Percentiles rank a stretch among this genome's conserved stretches.
phyloP scores from a whole-genome alignment of 805 yeast genomes.

The Kregervanrija fluxuum region DNA sequence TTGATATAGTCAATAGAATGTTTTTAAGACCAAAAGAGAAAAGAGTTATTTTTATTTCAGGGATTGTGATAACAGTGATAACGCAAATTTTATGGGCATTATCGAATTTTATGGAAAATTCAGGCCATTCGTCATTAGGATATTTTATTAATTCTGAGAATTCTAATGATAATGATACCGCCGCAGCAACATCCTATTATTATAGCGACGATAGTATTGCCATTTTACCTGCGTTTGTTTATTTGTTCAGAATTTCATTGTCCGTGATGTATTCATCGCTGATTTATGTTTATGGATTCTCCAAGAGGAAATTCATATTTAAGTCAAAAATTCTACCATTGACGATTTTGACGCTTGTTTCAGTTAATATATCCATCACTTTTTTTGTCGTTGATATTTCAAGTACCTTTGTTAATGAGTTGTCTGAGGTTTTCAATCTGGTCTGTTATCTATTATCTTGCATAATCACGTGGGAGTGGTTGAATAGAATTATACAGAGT shows the following conservation, averaged over 20 bases:
- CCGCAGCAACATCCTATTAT: no score
- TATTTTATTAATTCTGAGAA: no score
- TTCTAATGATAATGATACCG: no score
- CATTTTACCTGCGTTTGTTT: conserved; percentile 38
- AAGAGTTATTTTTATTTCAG: conserved; percentile 51
- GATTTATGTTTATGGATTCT: conserved; percentile 46
- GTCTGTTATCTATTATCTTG: conserved; percentile 67
- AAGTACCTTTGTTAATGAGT: conserved; percentile 64
- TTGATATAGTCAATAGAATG: conserved; percentile 60
- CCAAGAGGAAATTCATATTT: conserved; percentile 45
- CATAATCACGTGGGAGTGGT: conserved; percentile 82
- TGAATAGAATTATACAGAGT: conserved; percentile 52
- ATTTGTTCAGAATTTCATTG: conserved; percentile 64
- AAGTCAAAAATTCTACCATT: conserved; percentile 44
- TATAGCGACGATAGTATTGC: no score
- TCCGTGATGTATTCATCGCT: conserved; percentile 62
- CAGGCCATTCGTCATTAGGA: conserved; percentile 9
- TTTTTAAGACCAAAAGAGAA: conserved; percentile 65
- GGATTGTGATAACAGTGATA: conserved; percentile 42
- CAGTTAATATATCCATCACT: conserved; percentile 55
- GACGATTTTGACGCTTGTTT: conserved; percentile 47
- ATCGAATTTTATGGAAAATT: conserved; percentile 37
- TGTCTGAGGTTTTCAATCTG: conserved; percentile 67
- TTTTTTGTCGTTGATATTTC: conserved; percentile 74
- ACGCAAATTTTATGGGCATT: conserved; percentile 69